Evolutionary conservation across 2,329 filamentous ascomycete species (phyloP).

Genomic region (Fusarium chaquense): DNA sequence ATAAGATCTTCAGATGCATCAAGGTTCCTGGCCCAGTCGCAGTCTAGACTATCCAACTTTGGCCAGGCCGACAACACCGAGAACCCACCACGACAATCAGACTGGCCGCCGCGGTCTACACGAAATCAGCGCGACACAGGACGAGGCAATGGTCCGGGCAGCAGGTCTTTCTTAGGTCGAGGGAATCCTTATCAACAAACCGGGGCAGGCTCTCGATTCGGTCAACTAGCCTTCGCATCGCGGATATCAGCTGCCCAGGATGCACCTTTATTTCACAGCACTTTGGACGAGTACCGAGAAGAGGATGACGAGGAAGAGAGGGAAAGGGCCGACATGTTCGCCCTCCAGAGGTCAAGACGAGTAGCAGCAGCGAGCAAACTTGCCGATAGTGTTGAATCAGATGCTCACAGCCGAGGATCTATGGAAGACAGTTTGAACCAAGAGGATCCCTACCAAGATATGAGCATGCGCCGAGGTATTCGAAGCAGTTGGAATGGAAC

Average conservation of each 20-base stretch:
- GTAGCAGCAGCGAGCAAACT: slow-evolving; percentile 88
- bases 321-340: slow-evolving; percentile 91
- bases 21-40: slow-evolving; percentile 94
- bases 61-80: slow-evolving; percentile 67
- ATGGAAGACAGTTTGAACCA: slow-evolving; percentile 51
- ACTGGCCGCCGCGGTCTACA: slow-evolving; percentile 53
- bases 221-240: slow-evolving; percentile 79
- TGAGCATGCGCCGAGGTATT: slow-evolving; percentile 65
- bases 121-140: slow-evolving; percentile 51
- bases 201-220: slow-evolving; percentile 76
- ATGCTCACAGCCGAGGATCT: slow-evolving; percentile 60
- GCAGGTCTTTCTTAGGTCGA: slow-evolving; percentile 60
- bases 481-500: slow-evolving; percentile 74
- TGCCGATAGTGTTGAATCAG: slow-evolving; percentile 86
- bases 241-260: slow-evolving; percentile 78
- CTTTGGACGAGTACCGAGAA: slow-evolving; percentile 89
- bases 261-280: slow-evolving; percentile 94
- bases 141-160: slow-evolving; percentile 46
- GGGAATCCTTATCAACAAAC: slow-evolving; percentile 89
- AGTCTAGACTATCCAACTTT: slow-evolving; percentile 85
- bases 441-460: slow-evolving; percentile 58
- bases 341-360: slow-evolving; percentile 87
- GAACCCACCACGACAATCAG: slow-evolving; percentile 46
- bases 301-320: slow-evolving; percentile 94
- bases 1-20: slow-evolving; percentile 79